Evolutionary conservation across 2,329 filamentous ascomycete species (phyloP).

Genomic region (Venturia nashicola): DNA sequence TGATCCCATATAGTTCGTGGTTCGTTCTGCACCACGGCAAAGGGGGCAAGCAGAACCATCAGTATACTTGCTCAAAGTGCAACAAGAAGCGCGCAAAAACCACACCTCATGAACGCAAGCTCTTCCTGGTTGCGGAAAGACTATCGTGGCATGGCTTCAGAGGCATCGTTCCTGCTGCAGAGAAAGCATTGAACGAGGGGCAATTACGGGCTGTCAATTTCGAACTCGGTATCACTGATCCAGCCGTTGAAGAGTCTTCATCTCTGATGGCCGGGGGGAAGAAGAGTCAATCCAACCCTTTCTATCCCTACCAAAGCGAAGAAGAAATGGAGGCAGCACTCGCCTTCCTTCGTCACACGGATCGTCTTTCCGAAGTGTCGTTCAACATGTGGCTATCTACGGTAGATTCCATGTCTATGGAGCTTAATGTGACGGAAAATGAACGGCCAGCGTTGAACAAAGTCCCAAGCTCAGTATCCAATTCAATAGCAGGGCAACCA

Average conservation of each 20-base stretch:
- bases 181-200: slow-evolving; percentile 17
- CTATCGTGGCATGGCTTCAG: slow-evolving; percentile 15
- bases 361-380: not conserved
- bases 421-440: not conserved
- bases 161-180: slow-evolving; percentile 12
- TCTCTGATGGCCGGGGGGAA: slow-evolving; percentile 15
- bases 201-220: slow-evolving; percentile 19
- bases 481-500: not conserved
- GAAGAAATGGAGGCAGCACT: slow-evolving; percentile 18
- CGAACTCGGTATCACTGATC: slow-evolving; percentile 17
- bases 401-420: slow-evolving; percentile 11
- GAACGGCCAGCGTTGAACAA: not conserved
- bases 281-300: slow-evolving; percentile 14
- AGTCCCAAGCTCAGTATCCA: not conserved
- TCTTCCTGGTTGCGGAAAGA: slow-evolving; percentile 19
- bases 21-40: slow-evolving; percentile 14
- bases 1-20: slow-evolving; percentile 18
- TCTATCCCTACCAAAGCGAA: slow-evolving; percentile 18
- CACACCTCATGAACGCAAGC: slow-evolving; percentile 17
- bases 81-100: slow-evolving; percentile 3
- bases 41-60: slow-evolving; percentile 2
- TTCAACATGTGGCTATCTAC: slow-evolving; percentile 15
- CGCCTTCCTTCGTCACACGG: slow-evolving; percentile 13
- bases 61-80: slow-evolving; percentile 15
- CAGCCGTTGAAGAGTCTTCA: slow-evolving; percentile 15